Evolutionary conservation across 805 yeast species (phyloP), one percentile per base, ranked within the genome.

Genomic region (Candida palmyrensis): DNA sequence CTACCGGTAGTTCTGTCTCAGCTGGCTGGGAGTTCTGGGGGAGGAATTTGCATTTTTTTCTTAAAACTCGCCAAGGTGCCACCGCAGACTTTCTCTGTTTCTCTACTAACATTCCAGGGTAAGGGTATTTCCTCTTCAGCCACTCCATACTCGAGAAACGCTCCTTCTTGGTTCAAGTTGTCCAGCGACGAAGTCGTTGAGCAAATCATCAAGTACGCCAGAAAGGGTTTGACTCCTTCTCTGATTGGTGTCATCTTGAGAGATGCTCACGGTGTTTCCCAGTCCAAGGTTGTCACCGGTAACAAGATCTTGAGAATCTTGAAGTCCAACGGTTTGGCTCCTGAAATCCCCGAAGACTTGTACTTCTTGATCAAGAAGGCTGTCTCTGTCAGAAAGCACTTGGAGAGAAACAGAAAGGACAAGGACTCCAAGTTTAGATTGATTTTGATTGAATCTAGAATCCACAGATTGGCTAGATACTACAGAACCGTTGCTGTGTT

Each of bases 381-480:
- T 68, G 97, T 92, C 63, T 66, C 97, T 54, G 96, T 94, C 73
- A 92, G 99, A 88, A 92, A 92, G 86, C 99, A 92, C 77, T 83
- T 92, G 69, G 99, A 92, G 79, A 86, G 94, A 77, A 92, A 92
- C 97, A 89, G 99, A 86, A 92, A 92, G 83, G 99, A 92, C 78
- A 90, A 92, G 82, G 99, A 92, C 77, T 92, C 98, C 59, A 92
- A 92, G 79, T 92, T 92, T 95, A 87, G 99, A 83, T 87, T 92
- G 67, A 92, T 92, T 92, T 83, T 92, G 73, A 89, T 92, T 72
- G 99, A 92, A 79, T 90, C 97, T 52, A 89, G 99, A 88, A 92
- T 92, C 79, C 99, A 92, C 95, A 90, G 99, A 83, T 85, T 92
- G 69, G 96, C 98, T 58, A 86, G 99, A 79, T 92, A 92, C 94